These are phyloP conservation scores for Lophiotrema nucula DNA, from an alignment of 495 filamentous ascomycete genomes.

Conservation along the genomic window DNA sequence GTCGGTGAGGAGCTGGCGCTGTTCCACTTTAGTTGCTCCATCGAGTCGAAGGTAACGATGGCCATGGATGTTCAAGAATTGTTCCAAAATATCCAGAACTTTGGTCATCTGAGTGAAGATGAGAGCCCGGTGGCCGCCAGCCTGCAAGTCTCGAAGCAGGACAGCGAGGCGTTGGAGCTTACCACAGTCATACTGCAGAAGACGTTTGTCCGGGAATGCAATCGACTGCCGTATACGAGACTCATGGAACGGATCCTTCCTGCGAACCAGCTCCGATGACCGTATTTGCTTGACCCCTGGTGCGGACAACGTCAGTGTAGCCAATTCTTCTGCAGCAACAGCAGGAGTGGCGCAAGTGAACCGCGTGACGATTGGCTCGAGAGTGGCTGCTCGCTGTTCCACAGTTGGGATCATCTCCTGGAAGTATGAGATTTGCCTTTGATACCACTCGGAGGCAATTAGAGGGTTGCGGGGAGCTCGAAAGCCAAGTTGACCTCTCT, in stretches of 20 bases:
- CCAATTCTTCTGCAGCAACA: slow-evolving; percentile 74
- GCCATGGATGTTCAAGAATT: slow-evolving; percentile 96
- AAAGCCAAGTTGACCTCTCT: slow-evolving; percentile 48
- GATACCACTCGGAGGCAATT: slow-evolving; percentile 71
- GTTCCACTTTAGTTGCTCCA: slow-evolving; percentile 89
- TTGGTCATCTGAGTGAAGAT: slow-evolving; percentile 99
- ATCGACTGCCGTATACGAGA: slow-evolving; percentile 89
- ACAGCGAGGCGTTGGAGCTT: slow-evolving; percentile 90
- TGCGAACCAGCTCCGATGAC: slow-evolving; percentile 52
- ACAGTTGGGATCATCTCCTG: slow-evolving; percentile 70
- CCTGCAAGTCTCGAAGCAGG: slow-evolving; percentile 81
- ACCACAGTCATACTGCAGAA: slow-evolving; percentile 96
- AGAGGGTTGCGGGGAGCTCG: slow-evolving; percentile 53
- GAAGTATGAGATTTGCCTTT: slow-evolving; percentile 63
- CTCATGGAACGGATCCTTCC: slow-evolving; percentile 85
- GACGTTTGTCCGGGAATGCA: slow-evolving; percentile 91
- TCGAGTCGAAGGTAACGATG: slow-evolving; percentile 96
- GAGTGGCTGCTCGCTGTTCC: slow-evolving; percentile 63
- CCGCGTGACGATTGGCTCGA: slow-evolving; percentile 75
- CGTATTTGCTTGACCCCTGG: slow-evolving; percentile 27
- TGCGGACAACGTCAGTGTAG: slow-evolving; percentile 44
- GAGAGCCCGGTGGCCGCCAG: slow-evolving; percentile 85
- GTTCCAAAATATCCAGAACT: slow-evolving; percentile 94
- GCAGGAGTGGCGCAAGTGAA: slow-evolving; percentile 91
- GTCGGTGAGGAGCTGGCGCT: slow-evolving; percentile 92